Conservation (phyloP, 1,284 basidiomycete genomes). For the Bjerkandera adusta region DNA sequence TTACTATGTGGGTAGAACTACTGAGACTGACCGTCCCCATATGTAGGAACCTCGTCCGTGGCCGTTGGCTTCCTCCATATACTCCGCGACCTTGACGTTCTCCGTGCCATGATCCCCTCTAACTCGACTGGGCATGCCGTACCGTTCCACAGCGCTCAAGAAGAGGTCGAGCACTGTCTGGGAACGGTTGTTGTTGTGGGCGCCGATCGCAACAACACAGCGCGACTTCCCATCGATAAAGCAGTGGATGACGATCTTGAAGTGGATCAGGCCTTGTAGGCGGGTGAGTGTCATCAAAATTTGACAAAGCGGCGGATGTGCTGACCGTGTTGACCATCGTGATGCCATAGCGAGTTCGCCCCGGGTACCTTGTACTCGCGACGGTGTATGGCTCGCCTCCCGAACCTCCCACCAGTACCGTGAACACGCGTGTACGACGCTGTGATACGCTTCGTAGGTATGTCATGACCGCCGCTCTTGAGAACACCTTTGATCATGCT, state of each 20-base stretch:
- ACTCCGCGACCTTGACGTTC: slow-evolving; percentile 26
- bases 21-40: slow-evolving; percentile 33
- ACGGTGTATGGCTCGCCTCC: slow-evolving; percentile 17
- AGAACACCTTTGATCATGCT: slow-evolving; percentile 25
- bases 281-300: background rate
- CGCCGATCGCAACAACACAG: slow-evolving; percentile 29
- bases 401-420: slow-evolving; percentile 20
- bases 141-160: slow-evolving; percentile 2
- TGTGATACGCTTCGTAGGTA: slow-evolving; percentile 14
- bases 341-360: slow-evolving; percentile 28
- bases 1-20: no score
- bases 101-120: slow-evolving; percentile 30
- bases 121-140: slow-evolving; percentile 24
- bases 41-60: slow-evolving; percentile 31
- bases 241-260: slow-evolving; percentile 36
- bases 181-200: slow-evolving; percentile 20
- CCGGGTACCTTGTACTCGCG: slow-evolving; percentile 26
- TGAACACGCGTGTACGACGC: slow-evolving; percentile 19
- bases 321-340: slow-evolving; percentile 35
- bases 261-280: slow-evolving; percentile 24
- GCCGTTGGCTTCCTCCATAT: slow-evolving; percentile 28
- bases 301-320: background rate
- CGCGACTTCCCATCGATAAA: slow-evolving; percentile 37
- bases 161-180: slow-evolving; percentile 23
- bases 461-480: slow-evolving; percentile 12